Evolutionary conservation across 2,329 filamentous ascomycete genomes (phyloP).

Genomic region (Macrophomina phaseolina): DNA sequence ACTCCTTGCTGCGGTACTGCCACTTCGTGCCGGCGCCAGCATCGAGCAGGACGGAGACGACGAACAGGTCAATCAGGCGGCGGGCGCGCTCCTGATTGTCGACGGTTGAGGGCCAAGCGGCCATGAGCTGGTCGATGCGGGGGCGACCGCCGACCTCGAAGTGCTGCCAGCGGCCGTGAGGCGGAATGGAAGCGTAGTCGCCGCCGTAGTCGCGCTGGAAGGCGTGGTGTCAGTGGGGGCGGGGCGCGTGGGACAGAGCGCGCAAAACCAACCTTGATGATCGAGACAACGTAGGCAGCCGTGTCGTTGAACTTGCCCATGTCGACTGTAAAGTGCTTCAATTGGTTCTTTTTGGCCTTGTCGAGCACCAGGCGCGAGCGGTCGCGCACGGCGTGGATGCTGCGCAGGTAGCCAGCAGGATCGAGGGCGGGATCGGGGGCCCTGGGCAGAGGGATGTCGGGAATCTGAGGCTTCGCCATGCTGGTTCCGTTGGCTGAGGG

Average conservation of each 20-base stretch:
- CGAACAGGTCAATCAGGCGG: constrained; percentile 76
- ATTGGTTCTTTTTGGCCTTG: constrained; percentile 76
- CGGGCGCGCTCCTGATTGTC: constrained; percentile 77
- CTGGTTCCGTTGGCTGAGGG: constrained; percentile 46
- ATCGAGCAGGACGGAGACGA: constrained; percentile 81
- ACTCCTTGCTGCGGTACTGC: constrained; percentile 92
- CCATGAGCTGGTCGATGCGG: constrained; percentile 72
- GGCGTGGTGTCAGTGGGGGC: neutral
- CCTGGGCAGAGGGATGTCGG: constrained; percentile 80
- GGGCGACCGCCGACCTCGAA: constrained; percentile 81
- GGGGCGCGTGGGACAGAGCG: neutral
- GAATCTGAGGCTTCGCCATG: constrained; percentile 56
- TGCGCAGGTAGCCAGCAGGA: constrained; percentile 88
- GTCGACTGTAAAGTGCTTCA: constrained; percentile 89
- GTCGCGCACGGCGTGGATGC: constrained; percentile 86
- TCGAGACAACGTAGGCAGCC: constrained; percentile 84
- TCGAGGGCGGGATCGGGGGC: constrained; percentile 87
- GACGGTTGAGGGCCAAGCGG: constrained; percentile 70
- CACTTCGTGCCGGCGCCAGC: constrained; percentile 89
- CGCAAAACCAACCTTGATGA: constrained; percentile 77
- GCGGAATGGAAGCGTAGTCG: constrained; percentile 75
- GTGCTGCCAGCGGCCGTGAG: constrained; percentile 86
- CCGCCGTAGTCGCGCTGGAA: constrained; percentile 70
- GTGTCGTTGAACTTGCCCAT: constrained; percentile 83
- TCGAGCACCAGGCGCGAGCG: constrained; percentile 74